A percentile compares a stretch with the other conserved stretches of the same genome.
phyloP scores from a whole-genome alignment of 106 monocot genomes.

The Dendrobium huoshanense region DNA sequence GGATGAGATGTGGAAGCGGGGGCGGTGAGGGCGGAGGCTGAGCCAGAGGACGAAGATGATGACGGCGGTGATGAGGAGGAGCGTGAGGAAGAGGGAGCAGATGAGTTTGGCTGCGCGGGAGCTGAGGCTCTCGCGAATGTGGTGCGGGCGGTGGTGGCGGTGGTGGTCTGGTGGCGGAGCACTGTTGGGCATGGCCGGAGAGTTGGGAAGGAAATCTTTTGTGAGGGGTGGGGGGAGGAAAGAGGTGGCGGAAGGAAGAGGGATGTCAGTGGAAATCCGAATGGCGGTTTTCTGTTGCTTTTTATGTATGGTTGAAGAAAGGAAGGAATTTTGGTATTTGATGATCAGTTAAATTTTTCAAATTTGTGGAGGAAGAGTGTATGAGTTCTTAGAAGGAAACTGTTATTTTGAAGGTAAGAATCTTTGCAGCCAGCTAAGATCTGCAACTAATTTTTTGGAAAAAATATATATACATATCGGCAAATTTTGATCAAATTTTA shows the following conservation, averaged over 20 bases:
- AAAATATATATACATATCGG: too few relatives aligned
- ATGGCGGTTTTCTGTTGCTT: not conserved
- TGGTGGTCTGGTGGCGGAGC: not conserved
- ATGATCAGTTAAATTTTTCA: too few relatives aligned
- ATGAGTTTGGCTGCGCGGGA: conserved; percentile 28
- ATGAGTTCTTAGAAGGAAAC: too few relatives aligned
- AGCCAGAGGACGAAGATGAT: conserved; percentile 75
- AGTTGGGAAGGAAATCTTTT: not conserved
- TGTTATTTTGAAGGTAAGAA: too few relatives aligned
- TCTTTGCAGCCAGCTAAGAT: too few relatives aligned
- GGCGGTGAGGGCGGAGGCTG: conserved; percentile 77
- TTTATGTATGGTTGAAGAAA: not conserved
- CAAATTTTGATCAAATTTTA: too few relatives aligned
- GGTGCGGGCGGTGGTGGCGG: conserved; percentile 14
- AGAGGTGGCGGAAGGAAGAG: not conserved
- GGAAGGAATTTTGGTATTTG: not conserved
- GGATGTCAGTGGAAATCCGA: not conserved
- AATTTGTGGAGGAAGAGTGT: too few relatives aligned
- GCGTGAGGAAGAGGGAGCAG: conserved; percentile 57
- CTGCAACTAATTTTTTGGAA: too few relatives aligned
- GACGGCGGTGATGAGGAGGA: conserved; percentile 50
- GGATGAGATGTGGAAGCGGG: conserved; percentile 45
- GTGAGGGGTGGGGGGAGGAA: not conserved
- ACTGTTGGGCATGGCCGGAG: not conserved
- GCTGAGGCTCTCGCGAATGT: conserved; percentile 37